Evolutionary conservation across 139 green algal genomes (phyloP).

Genomic region (Micractinium sp.): DNA sequence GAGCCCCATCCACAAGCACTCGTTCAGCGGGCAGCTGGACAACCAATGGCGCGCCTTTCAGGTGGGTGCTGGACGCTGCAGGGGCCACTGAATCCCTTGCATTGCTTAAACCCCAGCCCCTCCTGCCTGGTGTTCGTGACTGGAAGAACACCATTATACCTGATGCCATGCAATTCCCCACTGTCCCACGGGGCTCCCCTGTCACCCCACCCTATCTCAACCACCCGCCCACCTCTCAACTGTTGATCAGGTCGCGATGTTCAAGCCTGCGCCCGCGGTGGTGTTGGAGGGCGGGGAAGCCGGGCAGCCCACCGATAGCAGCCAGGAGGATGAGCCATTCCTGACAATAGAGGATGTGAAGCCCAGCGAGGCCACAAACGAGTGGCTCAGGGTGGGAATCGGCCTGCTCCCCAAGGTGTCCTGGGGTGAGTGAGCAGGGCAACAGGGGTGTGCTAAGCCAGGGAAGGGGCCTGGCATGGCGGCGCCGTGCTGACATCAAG

Average conservation of each 20-base stretch:
- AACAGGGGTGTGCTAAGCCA: too few species aligned
- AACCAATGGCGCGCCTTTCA: conserved; percentile 7
- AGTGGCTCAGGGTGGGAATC: conserved; percentile 9
- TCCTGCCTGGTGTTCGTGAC: too few species aligned
- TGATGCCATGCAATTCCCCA: background rate
- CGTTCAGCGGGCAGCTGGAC: conserved; percentile 1
- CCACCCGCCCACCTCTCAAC: background rate
- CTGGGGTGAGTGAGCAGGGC: background rate
- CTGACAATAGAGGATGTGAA: conserved; percentile 4
- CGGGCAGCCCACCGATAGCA: background rate
- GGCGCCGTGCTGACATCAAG: background rate
- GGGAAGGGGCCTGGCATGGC: too few species aligned
- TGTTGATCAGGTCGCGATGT: background rate
- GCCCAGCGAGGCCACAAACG: background rate
- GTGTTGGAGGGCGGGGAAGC: background rate
- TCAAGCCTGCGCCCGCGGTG: background rate
- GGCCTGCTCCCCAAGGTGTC: conserved; percentile 26
- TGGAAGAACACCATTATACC: too few species aligned
- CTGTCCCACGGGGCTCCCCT: background rate
- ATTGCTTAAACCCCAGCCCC: too few species aligned
- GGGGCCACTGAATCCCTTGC: too few species aligned
- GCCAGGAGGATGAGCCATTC: background rate
- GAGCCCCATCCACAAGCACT: background rate
- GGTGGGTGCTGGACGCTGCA: background rate
- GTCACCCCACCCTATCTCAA: too few species aligned